Conservation (phyloP, 2,329 filamentous ascomycete genomes). For the Ilyonectria destructans region DNA sequence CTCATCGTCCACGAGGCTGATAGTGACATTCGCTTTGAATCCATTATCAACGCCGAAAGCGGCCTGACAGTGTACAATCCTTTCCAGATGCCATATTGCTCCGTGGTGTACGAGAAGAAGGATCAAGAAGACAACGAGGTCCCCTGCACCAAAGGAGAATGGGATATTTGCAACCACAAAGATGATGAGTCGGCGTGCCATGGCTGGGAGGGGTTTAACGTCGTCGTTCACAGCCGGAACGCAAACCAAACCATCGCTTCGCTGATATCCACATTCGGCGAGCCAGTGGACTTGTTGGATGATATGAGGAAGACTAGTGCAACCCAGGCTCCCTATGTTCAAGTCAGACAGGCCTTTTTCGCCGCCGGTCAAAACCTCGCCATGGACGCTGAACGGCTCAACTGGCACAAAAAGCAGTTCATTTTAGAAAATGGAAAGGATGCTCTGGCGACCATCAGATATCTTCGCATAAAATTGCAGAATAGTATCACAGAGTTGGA, state of each 20-base stretch:
- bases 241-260: background rate
- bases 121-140: background rate
- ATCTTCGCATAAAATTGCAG: too few species aligned
- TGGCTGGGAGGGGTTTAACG: background rate
- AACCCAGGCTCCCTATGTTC: too few species aligned
- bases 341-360: too few species aligned
- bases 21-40: slow-evolving; percentile 16
- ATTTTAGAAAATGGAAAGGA: too few species aligned
- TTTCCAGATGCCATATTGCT: slow-evolving; percentile 8
- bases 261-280: background rate
- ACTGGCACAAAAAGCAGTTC: too few species aligned
- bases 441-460: too few species aligned
- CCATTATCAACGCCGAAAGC: background rate
- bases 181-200: background rate
- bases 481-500: background rate
- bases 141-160: background rate
- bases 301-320: background rate
- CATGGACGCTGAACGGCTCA: too few species aligned
- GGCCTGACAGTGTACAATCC: slow-evolving; percentile 12
- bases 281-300: background rate
- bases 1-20: slow-evolving; percentile 1
- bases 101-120: background rate
- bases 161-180: background rate
- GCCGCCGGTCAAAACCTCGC: too few species aligned
- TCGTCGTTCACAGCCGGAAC: background rate